A percentile compares a stretch with the other conserved stretches of the same genome.
These are phyloP conservation scores for Cercophora newfieldiana DNA, from an alignment of 495 filamentous ascomycete species.

Conservation along the genomic window DNA sequence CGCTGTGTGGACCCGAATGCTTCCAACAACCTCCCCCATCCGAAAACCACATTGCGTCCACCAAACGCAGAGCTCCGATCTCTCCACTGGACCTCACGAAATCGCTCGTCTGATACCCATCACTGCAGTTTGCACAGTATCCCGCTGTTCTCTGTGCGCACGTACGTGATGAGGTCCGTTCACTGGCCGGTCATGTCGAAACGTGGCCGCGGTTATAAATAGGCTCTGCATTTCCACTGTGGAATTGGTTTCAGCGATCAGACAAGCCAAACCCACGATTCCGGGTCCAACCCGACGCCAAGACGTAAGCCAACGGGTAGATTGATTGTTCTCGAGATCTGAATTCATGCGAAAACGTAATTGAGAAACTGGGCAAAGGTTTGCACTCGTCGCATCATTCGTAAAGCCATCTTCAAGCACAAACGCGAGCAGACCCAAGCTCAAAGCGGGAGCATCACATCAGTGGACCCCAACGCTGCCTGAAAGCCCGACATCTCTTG, in stretches of 20 bases:
- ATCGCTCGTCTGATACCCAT: neutral
- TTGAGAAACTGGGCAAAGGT: neutral
- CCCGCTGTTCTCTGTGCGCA: neutral
- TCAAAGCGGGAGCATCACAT: neutral
- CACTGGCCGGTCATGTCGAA: neutral
- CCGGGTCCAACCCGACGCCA: neutral
- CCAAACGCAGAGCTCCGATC: neutral
- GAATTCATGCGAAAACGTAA: neutral
- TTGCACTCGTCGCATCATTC: neutral
- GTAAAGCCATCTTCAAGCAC: neutral
- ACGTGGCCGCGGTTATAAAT: constrained; percentile 8
- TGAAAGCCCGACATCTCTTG: neutral
- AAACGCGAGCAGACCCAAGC: neutral
- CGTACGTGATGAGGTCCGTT: neutral
- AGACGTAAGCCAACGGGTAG: neutral
- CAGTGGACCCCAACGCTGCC: neutral
- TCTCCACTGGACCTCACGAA: neutral
- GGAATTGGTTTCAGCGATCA: constrained; percentile 6
- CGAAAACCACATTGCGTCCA: neutral
- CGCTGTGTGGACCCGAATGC: neutral
- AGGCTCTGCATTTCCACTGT: neutral
- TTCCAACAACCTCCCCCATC: neutral
- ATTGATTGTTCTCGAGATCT: neutral
- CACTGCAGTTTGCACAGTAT: neutral
- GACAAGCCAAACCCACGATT: constrained; percentile 1